Base-by-base conservation (phyloP, 2,329 filamentous ascomycete species). In the Juglanconis oblonga region DNA sequence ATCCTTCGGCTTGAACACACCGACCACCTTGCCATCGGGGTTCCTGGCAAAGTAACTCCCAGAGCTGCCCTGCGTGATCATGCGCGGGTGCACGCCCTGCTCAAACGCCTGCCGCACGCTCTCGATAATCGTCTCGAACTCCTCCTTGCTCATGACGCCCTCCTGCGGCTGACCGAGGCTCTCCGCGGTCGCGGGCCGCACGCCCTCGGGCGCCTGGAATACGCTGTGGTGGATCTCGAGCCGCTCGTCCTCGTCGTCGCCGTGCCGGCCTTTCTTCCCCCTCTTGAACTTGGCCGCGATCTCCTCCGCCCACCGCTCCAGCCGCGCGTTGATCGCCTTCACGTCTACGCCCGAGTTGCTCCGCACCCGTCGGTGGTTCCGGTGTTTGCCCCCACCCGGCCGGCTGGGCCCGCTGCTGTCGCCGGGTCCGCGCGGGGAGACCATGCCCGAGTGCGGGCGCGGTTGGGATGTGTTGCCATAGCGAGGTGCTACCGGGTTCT, bases 1-100 rank as follows among this genome's bases (percentile, higher is more conserved):
- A 68, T 99, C 95, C 76, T 99, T 99, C 47, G 95, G 95, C 74
- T 99, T 99, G 78, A 99, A 99, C 4, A 99, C 95, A 40, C 93
- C 95, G 4, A 99, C 92, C 14, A 97, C 91, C 77, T 96, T 97
- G 55, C 95, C 95, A 59, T 94, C 89, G 1, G 85, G 85, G 69
- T 97, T 96, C 61, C 93, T 85, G 32, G 95, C 95, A 81, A 99
- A 99, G 77, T 99, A 99, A 74, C 93, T 97, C 52, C 95, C 95
- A 3, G 95, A 98, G 75, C 94, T 98, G 44, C 95, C 95, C 73
- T 99, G 95, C 0, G 93, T 88, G 67, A 99, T 99, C 86, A 99
- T 90, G 69, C 91, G 93, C 4, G 95, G 95, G 72, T 99, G 95
- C 53, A 94, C 85, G 45, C 92, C 93, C 72, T 96, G 86, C 69